Evolutionary conservation across 139 green algal species (phyloP), one percentile per base, ranked within the genome.

Genomic region (Diplosphaera chodatii): DNA sequence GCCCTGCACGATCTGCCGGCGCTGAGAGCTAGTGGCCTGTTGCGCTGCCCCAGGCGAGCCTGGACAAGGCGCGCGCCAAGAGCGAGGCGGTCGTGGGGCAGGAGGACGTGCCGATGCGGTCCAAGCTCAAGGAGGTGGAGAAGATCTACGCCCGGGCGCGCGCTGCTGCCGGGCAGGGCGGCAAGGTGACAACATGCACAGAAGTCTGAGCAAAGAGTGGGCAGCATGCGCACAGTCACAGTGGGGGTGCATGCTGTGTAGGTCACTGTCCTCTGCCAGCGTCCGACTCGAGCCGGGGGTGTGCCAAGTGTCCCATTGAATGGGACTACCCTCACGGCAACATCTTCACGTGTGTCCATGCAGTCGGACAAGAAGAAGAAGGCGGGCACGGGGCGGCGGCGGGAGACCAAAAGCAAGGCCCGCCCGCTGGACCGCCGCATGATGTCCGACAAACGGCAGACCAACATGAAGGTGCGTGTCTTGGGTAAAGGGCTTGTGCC

Each of bases 71-170:
- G 4, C 78, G 81, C 2, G 73, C 87, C 55, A 96, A 96, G 81
- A 91, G 91, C 18, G 89, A 92, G 62, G 75, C 72, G 15, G 78
- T 96, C 10, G 77, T 81, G 56, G 87, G 83, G 41, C 86, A 94
- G 76, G 92, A 96, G 74, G 90, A 94, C 71, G 71, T 92, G 75
- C 76, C 84, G 23, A 79, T 83, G 74, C 72, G 80, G 48, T 59
- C 73, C 66, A 89, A 89, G 70, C 82, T 87, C 77, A 69, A 73
- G 15, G 87, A 96, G 79, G 89, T 96, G 55, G 83, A 88, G 71
- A 90, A 90, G 68, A 71, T 96, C 55, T 90, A 91, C 73, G 83
- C 86, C 30, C 80, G 84, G 56, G 90, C 90, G 4, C 77, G 71
- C 32, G 76, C 75, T 0, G 62, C 29, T 16, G 28, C 70, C 29